phyloP scores from a whole-genome alignment of 2,329 filamentous ascomycete genomes.

The Fusarium citri region DNA sequence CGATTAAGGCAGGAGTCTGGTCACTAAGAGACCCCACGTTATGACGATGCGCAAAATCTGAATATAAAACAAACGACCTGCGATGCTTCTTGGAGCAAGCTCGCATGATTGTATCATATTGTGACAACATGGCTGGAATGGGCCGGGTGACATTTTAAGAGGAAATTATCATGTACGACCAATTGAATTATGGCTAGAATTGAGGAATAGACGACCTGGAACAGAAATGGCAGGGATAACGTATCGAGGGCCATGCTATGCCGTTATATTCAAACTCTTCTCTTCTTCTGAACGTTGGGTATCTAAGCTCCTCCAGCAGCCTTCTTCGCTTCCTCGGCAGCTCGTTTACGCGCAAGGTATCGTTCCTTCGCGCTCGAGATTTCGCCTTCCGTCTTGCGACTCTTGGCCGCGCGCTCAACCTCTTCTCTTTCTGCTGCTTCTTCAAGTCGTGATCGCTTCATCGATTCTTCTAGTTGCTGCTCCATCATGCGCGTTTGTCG shows the following conservation, averaged over 20 bases:
- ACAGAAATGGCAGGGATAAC: slow-evolving; percentile 27
- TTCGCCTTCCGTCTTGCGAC: slow-evolving; percentile 79
- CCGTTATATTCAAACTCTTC: slow-evolving; percentile 30
- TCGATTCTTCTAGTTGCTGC: slow-evolving; percentile 77
- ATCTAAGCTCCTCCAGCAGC: slow-evolving; percentile 48
- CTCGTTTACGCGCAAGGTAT: slow-evolving; percentile 81
- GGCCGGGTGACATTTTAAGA: background rate
- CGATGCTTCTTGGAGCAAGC: slow-evolving; percentile 1
- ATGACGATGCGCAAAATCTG: background rate
- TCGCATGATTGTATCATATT: slow-evolving; percentile 45
- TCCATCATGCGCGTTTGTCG: slow-evolving; percentile 83
- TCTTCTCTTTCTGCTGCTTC: slow-evolving; percentile 72
- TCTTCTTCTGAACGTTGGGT: slow-evolving; percentile 39
- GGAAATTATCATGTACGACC: slow-evolving; percentile 21
- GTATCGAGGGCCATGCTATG: slow-evolving; percentile 32
- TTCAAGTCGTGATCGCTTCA: slow-evolving; percentile 78
- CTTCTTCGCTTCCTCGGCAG: slow-evolving; percentile 73
- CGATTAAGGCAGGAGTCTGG: slow-evolving; percentile 69
- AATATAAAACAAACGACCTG: slow-evolving; percentile 19
- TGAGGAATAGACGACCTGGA: slow-evolving; percentile 34
- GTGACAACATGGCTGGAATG: slow-evolving; percentile 35
- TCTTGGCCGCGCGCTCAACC: slow-evolving; percentile 76
- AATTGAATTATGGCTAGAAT: slow-evolving; percentile 30
- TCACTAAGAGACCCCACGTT: slow-evolving; percentile 2
- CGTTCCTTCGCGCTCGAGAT: slow-evolving; percentile 83